A percentile compares a stretch with the other conserved stretches of the same genome.
These are phyloP conservation scores for Aspergillus oerlinghausenensis DNA, from an alignment of 2,329 filamentous ascomycete genomes.

Conservation along the genomic window DNA sequence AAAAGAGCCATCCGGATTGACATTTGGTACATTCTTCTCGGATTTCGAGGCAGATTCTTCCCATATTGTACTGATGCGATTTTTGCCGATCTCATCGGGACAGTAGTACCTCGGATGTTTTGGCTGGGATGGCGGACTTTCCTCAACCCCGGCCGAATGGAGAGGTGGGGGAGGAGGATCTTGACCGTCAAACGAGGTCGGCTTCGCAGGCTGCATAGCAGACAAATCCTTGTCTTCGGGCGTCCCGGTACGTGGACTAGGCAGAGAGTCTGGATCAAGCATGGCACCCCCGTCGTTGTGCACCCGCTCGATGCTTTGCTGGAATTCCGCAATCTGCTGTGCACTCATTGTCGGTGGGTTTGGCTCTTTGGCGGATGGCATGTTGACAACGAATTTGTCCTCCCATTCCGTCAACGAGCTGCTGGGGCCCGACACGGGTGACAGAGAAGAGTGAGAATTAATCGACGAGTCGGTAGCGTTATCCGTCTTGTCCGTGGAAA, in stretches of 20 bases:
- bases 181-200: slow-evolving; percentile 15
- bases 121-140: slow-evolving; percentile 2
- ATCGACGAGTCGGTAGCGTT: slow-evolving; percentile 22
- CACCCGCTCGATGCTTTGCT: slow-evolving; percentile 32
- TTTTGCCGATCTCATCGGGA: slow-evolving; percentile 37
- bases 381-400: slow-evolving; percentile 41
- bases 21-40: slow-evolving; percentile 16
- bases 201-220: slow-evolving; percentile 13
- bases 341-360: slow-evolving; percentile 38
- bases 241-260: slow-evolving; percentile 27
- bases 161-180: slow-evolving; percentile 15
- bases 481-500: slow-evolving; percentile 15
- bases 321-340: slow-evolving; percentile 37
- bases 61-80: slow-evolving; percentile 33
- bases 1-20: slow-evolving; percentile 34
- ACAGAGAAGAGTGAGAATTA: slow-evolving; percentile 25
- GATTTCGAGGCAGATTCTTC: slow-evolving; percentile 25
- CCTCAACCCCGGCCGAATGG: slow-evolving; percentile 5
- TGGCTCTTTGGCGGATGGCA: slow-evolving; percentile 40
- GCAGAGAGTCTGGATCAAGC: slow-evolving; percentile 27
- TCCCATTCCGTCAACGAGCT: slow-evolving; percentile 33
- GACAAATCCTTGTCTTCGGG: slow-evolving; percentile 29
- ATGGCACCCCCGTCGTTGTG: slow-evolving; percentile 27
- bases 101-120: slow-evolving; percentile 29
- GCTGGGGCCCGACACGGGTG: slow-evolving; percentile 27